phyloP scores from a whole-genome alignment of 2,329 filamentous ascomycete genomes.

The Ploettnerulaceae sp. region DNA sequence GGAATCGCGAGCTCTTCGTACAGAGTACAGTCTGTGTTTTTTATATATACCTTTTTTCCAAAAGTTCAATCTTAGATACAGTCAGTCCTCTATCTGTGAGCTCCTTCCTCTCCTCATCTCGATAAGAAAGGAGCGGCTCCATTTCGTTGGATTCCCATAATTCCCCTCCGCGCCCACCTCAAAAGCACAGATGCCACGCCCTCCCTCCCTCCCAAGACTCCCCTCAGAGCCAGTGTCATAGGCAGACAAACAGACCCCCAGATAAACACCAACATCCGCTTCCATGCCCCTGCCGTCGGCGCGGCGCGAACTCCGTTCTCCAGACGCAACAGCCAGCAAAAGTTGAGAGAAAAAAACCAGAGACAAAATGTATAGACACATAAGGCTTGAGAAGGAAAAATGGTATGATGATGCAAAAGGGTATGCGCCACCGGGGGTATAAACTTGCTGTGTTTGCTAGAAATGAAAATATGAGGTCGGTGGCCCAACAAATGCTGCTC shows the following conservation, averaged over 20 bases:
- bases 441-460: slow-evolving; percentile 13
- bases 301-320: slow-evolving; percentile 20
- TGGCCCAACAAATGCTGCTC: slow-evolving; percentile 21
- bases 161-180: slow-evolving; percentile 25
- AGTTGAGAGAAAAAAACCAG: neutral
- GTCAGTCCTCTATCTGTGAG: neutral
- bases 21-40: slow-evolving; percentile 18
- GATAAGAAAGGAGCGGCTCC: neutral
- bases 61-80: slow-evolving; percentile 6
- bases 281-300: neutral
- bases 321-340: slow-evolving; percentile 10
- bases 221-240: too few species aligned
- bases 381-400: slow-evolving; percentile 10
- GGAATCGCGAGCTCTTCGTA: slow-evolving; percentile 7
- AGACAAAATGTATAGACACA: neutral
- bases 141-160: neutral
- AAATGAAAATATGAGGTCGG: slow-evolving; percentile 15
- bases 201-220: slow-evolving; percentile 8
- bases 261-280: slow-evolving; percentile 1
- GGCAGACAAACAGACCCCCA: slow-evolving; percentile 1
- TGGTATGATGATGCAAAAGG: slow-evolving; percentile 7
- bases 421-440: slow-evolving; percentile 20
- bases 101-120: neutral
- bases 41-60: slow-evolving; percentile 14
- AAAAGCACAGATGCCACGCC: slow-evolving; percentile 20